These are phyloP conservation scores for Talaromyces nanjingensis DNA, from an alignment of 495 filamentous ascomycete species.

Conservation along the genomic window DNA sequence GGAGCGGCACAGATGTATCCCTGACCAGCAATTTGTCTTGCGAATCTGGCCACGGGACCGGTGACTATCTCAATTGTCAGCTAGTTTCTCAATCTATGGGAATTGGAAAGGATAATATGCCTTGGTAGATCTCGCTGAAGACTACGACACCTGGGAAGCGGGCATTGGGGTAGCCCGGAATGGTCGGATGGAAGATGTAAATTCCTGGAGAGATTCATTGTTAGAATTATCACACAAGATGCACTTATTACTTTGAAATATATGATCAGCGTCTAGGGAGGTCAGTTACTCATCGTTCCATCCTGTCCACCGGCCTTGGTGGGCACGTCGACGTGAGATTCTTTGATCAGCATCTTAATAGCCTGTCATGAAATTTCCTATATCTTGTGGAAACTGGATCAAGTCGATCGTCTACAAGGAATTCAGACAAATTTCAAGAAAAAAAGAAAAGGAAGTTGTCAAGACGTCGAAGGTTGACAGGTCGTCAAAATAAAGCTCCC, in stretches of 20 bases:
- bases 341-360: constrained; percentile 57
- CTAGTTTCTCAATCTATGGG: not conserved
- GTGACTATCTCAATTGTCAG: constrained; percentile 59
- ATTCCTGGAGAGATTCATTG: constrained; percentile 50
- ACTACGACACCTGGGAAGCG: constrained; percentile 86
- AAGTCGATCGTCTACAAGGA: not conserved
- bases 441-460: not conserved
- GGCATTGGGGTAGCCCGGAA: constrained; percentile 79
- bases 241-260: not conserved
- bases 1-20: constrained; percentile 92
- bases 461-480: not conserved
- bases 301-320: constrained; percentile 54
- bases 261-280: constrained; percentile 1
- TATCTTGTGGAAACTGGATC: no score
- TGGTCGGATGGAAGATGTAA: constrained; percentile 80
- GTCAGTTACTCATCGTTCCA: constrained; percentile 52
- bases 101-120: constrained; percentile 33
- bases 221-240: not conserved
- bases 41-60: constrained; percentile 85
- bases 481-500: constrained; percentile 1
- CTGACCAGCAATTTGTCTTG: constrained; percentile 85
- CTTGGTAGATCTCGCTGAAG: constrained; percentile 97
- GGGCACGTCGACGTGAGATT: constrained; percentile 59
- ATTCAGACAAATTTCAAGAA: not conserved
- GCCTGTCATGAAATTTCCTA: no score